Evolutionary conservation across 306 rosid genomes (phyloP), one percentile per base, ranked within the genome.

Genomic region (Corylus avellana): DNA sequence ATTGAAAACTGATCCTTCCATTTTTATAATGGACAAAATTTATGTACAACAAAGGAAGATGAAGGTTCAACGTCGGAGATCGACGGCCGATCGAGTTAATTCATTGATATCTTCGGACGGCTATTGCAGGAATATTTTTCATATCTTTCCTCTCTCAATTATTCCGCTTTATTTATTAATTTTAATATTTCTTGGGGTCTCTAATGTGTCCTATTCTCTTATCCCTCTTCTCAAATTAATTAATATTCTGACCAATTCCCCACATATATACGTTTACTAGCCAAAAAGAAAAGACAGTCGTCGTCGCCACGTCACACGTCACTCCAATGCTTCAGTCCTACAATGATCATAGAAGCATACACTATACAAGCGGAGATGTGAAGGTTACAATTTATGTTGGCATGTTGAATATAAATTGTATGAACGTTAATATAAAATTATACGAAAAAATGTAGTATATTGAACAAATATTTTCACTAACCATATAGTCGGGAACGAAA

Each of bases 181-280:
- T 25, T 27, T 5, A 25, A 59, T 29, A 4, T 12, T 0, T 59
- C 11, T 58, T 9, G 25, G 7, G 66, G 3, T 58, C 27, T 22
- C 7, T n/a, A 1, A 7, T 1, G 25, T 25, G 13, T 59, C 5
- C 13, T 59, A 5, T 20, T 59, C 37, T n/a, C 14, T 7, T 47
- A 47, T 47, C 50, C 12, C 9, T 3, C 42, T 47, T 47, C 50
- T 11, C 50, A 62, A 16, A 63, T 17, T 64, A 72, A 44, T 29
- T 29, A 29, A 32, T 50, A 53, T 74, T 71, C 25, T 11, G 61
- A 58, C 17, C 51, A 42, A 10, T 56, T 53, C 10, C 29, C 75
- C 76, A 75, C 44, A 80, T n/a, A 49, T 79, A 56, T 80, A 49
- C 53, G 14, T 49, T 12, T 10, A 3, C 53, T 49, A 14, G 53